phyloP scores from a whole-genome alignment of 306 rosid species.

The Nissolia schottii region DNA sequence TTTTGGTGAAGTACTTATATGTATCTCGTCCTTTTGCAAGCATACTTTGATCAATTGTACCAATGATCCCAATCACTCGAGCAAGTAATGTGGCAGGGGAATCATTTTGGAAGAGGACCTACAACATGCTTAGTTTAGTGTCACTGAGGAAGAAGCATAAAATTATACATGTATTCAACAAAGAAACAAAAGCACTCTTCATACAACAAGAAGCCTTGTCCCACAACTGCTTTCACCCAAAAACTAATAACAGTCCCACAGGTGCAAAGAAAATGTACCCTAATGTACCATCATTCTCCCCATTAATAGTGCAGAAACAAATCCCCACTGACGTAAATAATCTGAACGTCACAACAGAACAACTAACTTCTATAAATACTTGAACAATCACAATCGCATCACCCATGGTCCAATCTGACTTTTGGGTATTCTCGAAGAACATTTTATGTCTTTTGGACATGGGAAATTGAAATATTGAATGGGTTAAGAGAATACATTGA shows the following conservation, averaged over 20 bases:
- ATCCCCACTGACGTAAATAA: background rate
- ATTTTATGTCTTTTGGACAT: background rate
- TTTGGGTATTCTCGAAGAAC: background rate
- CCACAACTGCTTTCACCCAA: background rate
- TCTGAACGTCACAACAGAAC: background rate
- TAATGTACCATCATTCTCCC: background rate
- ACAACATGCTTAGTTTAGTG: conserved; percentile 26
- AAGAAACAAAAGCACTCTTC: background rate
- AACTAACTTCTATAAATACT: background rate
- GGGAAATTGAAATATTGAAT: too few relatives aligned
- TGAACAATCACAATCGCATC: background rate
- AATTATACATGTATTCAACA: background rate
- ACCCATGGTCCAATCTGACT: background rate
- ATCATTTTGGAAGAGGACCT: conserved; percentile 97
- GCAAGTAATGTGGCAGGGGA: conserved; percentile 96
- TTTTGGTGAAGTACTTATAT: conserved; percentile 81
- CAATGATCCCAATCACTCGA: conserved; percentile 85
- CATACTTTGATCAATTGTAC: conserved; percentile 80
- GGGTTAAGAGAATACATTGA: background rate
- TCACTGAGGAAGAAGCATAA: conserved; percentile 15
- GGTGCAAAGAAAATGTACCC: background rate
- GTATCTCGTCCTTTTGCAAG: conserved; percentile 89
- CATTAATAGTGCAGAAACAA: background rate
- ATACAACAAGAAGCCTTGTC: background rate
- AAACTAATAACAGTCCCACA: background rate